Percentiles rank a stretch among this genome's conserved stretches.
Evolutionary conservation across 805 yeast species (phyloP).

Genomic region (Saccharomycopsis microspora): DNA sequence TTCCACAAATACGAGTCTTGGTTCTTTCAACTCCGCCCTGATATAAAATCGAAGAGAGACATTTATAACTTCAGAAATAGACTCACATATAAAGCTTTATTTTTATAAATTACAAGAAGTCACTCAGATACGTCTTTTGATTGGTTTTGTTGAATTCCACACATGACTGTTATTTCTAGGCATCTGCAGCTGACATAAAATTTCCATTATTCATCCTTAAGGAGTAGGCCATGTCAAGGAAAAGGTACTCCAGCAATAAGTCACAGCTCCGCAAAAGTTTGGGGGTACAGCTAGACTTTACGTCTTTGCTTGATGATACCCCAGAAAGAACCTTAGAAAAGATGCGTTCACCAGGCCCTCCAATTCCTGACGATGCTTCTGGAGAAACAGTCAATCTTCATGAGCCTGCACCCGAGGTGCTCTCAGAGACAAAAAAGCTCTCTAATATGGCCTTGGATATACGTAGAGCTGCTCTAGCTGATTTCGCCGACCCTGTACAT

Average conservation of each 20-base stretch:
- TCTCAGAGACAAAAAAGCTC: slow-evolving; percentile 10
- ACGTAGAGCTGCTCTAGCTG: slow-evolving; percentile 9
- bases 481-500: slow-evolving; percentile 15
- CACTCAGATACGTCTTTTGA: too few species aligned
- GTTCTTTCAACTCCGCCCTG: too few species aligned
- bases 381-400: background rate
- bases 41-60: too few species aligned
- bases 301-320: background rate
- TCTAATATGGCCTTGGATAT: slow-evolving; percentile 4
- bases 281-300: slow-evolving; percentile 8
- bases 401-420: background rate
- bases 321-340: background rate
- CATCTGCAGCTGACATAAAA: too few species aligned
- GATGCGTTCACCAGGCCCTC: background rate
- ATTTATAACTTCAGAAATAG: too few species aligned
- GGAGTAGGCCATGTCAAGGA: background rate
- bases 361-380: background rate
- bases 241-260: slow-evolving; percentile 8
- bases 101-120: too few species aligned
- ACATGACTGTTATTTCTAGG: too few species aligned
- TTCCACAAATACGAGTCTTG: too few species aligned
- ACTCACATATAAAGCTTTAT: too few species aligned
- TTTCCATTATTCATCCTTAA: too few species aligned
- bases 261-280: slow-evolving; percentile 8
- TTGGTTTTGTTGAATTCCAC: too few species aligned